Conservation (phyloP, 2,329 filamentous ascomycete species). For the Aspergillus arachidicola region DNA sequence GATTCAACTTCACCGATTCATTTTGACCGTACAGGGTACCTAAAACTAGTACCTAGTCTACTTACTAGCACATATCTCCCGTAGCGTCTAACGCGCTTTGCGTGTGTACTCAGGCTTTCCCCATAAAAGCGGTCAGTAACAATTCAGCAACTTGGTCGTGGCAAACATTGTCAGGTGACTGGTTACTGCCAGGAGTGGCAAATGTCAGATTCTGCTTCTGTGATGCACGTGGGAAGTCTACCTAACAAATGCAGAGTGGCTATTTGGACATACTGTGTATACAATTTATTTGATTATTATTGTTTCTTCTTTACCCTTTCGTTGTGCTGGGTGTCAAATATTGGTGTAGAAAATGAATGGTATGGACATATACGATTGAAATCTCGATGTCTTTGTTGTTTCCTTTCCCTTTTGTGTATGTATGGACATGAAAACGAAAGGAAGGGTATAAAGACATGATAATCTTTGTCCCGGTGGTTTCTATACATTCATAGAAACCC, state of each 20-base stretch:
- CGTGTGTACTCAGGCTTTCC: not conserved
- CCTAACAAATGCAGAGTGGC: not conserved
- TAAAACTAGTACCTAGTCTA: not conserved
- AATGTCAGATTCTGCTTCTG: not conserved
- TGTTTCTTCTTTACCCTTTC: too few relatives aligned
- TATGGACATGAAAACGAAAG: not conserved
- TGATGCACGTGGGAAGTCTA: not conserved
- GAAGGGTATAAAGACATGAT: not conserved
- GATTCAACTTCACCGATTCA: not conserved
- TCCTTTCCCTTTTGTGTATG: not conserved
- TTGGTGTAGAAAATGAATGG: not conserved
- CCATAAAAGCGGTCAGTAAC: conserved; percentile 6
- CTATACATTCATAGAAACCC: not conserved
- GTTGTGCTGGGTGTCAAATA: not conserved
- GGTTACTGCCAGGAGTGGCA: conserved; percentile 3
- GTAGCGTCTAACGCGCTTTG: not conserved
- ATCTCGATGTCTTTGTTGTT: not conserved
- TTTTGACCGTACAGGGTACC: not conserved
- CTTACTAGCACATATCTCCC: not conserved
- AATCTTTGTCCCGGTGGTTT: not conserved
- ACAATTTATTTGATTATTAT: not conserved
- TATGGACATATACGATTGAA: not conserved
- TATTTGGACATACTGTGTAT: not conserved
- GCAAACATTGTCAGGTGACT: conserved; percentile 7
- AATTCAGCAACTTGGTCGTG: not conserved